Evolutionary conservation across 352 stramenopile species (phyloP), one percentile per base, ranked within the genome.

Genomic region (Hyaloperonospora brassicae): DNA sequence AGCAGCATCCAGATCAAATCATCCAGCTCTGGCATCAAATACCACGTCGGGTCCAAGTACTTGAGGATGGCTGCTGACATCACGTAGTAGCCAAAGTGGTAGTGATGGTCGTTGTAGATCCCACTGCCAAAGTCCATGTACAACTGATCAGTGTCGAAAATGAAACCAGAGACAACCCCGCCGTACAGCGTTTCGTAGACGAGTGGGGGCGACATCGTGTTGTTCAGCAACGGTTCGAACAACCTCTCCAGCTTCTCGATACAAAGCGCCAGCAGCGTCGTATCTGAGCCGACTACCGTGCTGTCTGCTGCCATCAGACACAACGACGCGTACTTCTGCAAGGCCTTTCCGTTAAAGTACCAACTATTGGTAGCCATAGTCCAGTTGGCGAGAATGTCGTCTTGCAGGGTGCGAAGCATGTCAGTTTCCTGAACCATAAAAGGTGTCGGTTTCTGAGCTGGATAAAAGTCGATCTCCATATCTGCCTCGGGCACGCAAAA

Each of bases 81-180:
- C 35, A 91, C 62, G 57, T 70, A 91, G 61, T 91, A 91, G 8
- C 78, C 81, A 54, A 75, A 91, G 59, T 91, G 81, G 50, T 89
- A 91, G 54, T 91, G 76, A 64, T 91, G 76, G 53, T 91, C 81
- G 55, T 91, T 91, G 67, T 91, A 91, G 13, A 89, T 74, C 11
- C 63, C 69, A 59, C 81, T 91, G 43, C 81, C 81, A 46, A 88
- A 91, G 41, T 91, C 76, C n/a, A 66, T 66, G 47, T 82, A 76
- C 27, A 74, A 42, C 14, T 76, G 59, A 3, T 69, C 69, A 13
- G 64, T 74, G 8, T 60, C 70, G 52, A 91, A 82, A 23, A 71
- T 70, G 10, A 63, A 54, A 5, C 54, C 67, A 8, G 66, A 80
- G 6, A 82, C 52, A 25, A 91, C 57, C 8, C 81, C 81, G 14